phyloP scores from a whole-genome alignment of 2,329 filamentous ascomycete species.

The Xylariaceae sp. region DNA sequence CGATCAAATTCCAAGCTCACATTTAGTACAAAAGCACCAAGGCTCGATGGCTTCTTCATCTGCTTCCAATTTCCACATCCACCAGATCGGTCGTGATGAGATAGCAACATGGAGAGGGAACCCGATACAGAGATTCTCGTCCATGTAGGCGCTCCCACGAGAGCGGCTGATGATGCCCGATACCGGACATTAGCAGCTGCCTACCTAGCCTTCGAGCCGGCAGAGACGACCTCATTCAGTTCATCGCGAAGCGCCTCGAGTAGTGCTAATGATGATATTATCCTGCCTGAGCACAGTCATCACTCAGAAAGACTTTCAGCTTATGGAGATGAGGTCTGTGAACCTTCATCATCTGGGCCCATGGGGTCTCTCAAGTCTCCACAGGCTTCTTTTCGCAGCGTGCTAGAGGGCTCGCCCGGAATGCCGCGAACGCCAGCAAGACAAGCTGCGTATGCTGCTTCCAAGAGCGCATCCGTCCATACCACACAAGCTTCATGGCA shows the following conservation, averaged over 20 bases:
- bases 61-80: too few species aligned
- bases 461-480: slow-evolving; percentile 3
- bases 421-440: slow-evolving; percentile 29
- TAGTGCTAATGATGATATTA: background rate
- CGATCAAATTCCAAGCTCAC: too few species aligned
- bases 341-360: slow-evolving; percentile 1
- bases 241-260: background rate
- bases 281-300: background rate
- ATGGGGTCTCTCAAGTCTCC: slow-evolving; percentile 22
- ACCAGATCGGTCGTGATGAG: slow-evolving; percentile 7
- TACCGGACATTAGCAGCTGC: slow-evolving; percentile 49
- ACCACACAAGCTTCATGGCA: slow-evolving; percentile 36
- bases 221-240: background rate
- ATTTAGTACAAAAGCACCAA: too few species aligned
- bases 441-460: background rate
- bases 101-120: slow-evolving; percentile 25
- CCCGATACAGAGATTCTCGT: slow-evolving; percentile 50
- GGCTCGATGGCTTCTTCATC: too few species aligned
- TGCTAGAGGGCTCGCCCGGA: slow-evolving; percentile 37
- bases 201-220: slow-evolving; percentile 44
- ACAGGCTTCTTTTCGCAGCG: slow-evolving; percentile 43
- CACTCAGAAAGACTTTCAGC: background rate
- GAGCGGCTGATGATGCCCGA: slow-evolving; percentile 41
- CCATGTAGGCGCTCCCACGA: slow-evolving; percentile 51
- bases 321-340: background rate